Percentiles rank a stretch among this genome's conserved stretches.
Conservation (phyloP, 768 basidiomycete species). For the Holtermanniella nyarrowii region DNA sequence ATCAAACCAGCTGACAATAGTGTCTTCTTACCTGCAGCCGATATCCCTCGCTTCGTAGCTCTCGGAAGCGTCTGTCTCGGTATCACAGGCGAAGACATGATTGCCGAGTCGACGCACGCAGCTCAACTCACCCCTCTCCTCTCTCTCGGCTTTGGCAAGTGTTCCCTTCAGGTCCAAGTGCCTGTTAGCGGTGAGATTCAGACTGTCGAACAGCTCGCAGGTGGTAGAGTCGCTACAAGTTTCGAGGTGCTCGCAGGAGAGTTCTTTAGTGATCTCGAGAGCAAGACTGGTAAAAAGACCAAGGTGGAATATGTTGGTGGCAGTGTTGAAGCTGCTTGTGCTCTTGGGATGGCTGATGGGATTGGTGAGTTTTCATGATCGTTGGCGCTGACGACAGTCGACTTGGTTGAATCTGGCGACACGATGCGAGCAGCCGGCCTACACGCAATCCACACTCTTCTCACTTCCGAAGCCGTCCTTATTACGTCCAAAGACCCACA, state of each 20-base stretch:
- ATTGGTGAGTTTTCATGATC: slow-evolving; percentile 56
- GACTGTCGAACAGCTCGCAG: slow-evolving; percentile 66
- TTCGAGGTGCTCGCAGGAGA: slow-evolving; percentile 77
- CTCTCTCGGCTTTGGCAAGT: slow-evolving; percentile 85
- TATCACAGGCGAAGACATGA: slow-evolving; percentile 96
- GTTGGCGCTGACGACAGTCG: neutral
- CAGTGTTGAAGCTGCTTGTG: slow-evolving; percentile 95
- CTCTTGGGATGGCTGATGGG: slow-evolving; percentile 89
- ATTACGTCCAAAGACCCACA: slow-evolving; percentile 54
- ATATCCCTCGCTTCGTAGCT: slow-evolving; percentile 97
- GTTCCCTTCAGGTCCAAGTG: slow-evolving; percentile 71
- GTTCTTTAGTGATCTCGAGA: slow-evolving; percentile 52
- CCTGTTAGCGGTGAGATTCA: slow-evolving; percentile 65
- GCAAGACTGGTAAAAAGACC: slow-evolving; percentile 59
- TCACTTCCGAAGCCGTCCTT: slow-evolving; percentile 80
- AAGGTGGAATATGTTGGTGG: slow-evolving; percentile 92
- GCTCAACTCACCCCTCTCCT: slow-evolving; percentile 65
- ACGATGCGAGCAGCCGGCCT: slow-evolving; percentile 98
- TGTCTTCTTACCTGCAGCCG: slow-evolving; percentile 89
- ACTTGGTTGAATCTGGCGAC: slow-evolving; percentile 76
- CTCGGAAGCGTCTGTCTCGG: slow-evolving; percentile 94
- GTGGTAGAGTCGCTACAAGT: slow-evolving; percentile 87
- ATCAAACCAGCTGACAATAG: slow-evolving; percentile 43
- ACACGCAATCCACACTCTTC: slow-evolving; percentile 79
- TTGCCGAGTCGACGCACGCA: slow-evolving; percentile 79